phyloP scores from a whole-genome alignment of 163 green algal genomes.

The Volvox carteri region DNA sequence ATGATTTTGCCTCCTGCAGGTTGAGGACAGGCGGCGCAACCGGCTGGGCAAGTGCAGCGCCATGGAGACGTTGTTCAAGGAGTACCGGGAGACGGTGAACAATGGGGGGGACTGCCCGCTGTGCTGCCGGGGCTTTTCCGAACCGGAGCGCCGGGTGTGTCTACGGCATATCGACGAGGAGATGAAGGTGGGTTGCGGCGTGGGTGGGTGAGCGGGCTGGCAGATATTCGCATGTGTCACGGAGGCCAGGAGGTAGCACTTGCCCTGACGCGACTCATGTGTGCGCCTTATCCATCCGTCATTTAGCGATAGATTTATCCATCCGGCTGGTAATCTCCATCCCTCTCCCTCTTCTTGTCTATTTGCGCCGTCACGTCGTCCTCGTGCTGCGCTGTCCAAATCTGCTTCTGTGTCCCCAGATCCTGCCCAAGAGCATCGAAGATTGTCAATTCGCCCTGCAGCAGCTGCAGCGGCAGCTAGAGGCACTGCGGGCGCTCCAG shows the following conservation, averaged over 20 bases:
- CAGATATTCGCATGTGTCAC: too few relatives aligned
- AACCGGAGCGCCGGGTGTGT: slow-evolving; percentile 10
- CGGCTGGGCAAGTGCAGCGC: slow-evolving; percentile 8
- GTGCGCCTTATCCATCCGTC: too few relatives aligned
- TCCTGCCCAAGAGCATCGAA: slow-evolving; percentile 10
- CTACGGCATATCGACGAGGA: slow-evolving; percentile 23
- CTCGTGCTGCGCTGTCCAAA: too few relatives aligned
- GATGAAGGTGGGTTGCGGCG: slow-evolving; percentile 5
- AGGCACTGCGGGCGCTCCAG: slow-evolving; percentile 43
- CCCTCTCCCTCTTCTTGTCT: too few relatives aligned
- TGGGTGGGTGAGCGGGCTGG: not conserved
- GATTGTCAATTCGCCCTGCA: slow-evolving; percentile 23
- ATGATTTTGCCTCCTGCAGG: slow-evolving; percentile 2
- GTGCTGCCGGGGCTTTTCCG: not conserved
- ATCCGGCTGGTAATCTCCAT: too few relatives aligned
- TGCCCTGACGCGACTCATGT: too few relatives aligned
- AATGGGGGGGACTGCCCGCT: slow-evolving; percentile 15
- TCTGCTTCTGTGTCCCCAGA: too few relatives aligned
- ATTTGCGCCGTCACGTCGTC: too few relatives aligned
- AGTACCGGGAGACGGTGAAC: not conserved
- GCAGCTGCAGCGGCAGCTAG: slow-evolving; percentile 45
- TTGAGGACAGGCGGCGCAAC: slow-evolving; percentile 29
- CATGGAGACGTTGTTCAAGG: not conserved
- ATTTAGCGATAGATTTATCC: too few relatives aligned
- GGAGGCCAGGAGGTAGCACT: too few relatives aligned